phyloP scores from a whole-genome alignment of 2,329 filamentous ascomycete genomes.

The Fusarium mundagurra region DNA sequence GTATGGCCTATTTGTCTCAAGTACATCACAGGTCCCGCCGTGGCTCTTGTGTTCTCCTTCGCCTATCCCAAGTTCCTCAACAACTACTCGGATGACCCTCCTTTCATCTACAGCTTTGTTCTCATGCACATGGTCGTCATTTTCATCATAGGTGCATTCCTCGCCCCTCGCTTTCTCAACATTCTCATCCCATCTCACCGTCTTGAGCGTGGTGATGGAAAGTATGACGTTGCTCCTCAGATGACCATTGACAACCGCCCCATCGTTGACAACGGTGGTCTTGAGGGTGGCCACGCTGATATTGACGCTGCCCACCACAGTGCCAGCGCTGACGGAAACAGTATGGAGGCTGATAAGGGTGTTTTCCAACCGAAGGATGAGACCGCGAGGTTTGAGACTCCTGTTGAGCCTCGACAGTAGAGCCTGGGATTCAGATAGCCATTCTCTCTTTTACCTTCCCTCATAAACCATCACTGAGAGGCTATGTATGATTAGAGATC shows the following conservation, averaged over 20 bases:
- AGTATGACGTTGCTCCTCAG: slow-evolving; percentile 32
- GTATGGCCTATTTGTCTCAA: slow-evolving; percentile 58
- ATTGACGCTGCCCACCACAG: not conserved
- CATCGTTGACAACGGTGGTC: slow-evolving; percentile 9
- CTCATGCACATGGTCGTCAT: slow-evolving; percentile 34
- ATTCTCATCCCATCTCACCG: slow-evolving; percentile 22
- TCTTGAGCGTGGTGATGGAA: slow-evolving; percentile 24
- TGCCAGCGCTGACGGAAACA: slow-evolving; percentile 14
- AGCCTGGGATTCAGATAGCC: not conserved
- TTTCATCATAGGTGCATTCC: slow-evolving; percentile 29
- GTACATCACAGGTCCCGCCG: slow-evolving; percentile 55
- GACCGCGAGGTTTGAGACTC: not conserved
- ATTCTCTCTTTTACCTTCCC: no score
- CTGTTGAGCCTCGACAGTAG: slow-evolving; percentile 2
- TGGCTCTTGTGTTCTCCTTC: slow-evolving; percentile 59
- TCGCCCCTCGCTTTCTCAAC: slow-evolving; percentile 27
- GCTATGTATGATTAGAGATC: not conserved
- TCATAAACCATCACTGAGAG: rapidly evolving
- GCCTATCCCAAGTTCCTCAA: slow-evolving; percentile 50
- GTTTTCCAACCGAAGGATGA: not conserved
- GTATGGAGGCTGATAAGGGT: slow-evolving; percentile 20
- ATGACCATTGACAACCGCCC: slow-evolving; percentile 25
- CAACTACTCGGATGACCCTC: slow-evolving; percentile 13
- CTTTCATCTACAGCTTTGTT: slow-evolving; percentile 34
- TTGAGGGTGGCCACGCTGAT: slow-evolving; percentile 11